Conservation (phyloP, 2,329 filamentous ascomycete species). For the Curvularia sp. region DNA sequence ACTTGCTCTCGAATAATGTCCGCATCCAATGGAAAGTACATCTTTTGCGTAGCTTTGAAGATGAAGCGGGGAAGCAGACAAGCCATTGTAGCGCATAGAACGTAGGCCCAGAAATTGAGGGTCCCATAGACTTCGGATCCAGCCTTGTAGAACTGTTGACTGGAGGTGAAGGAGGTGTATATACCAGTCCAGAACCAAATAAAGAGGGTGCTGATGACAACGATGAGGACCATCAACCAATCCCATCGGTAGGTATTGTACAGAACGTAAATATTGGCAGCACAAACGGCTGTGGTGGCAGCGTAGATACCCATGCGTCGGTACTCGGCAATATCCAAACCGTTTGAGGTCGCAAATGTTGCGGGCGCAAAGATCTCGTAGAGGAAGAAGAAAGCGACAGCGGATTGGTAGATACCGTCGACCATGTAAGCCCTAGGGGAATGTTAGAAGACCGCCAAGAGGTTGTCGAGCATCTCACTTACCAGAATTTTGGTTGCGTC, state of each 20-base stretch:
- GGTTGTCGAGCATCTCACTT: slow-evolving; percentile 48
- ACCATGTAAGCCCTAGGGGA: slow-evolving; percentile 76
- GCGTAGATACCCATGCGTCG: slow-evolving; percentile 87
- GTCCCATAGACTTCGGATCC: slow-evolving; percentile 80
- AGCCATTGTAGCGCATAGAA: slow-evolving; percentile 78
- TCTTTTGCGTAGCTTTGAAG: slow-evolving; percentile 88
- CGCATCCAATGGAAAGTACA: slow-evolving; percentile 89
- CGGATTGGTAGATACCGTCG: slow-evolving; percentile 93
- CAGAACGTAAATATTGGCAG: slow-evolving; percentile 92
- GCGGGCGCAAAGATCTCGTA: slow-evolving; percentile 78
- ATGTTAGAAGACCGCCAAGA: slow-evolving; percentile 22
- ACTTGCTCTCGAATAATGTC: slow-evolving; percentile 97
- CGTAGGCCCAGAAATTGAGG: slow-evolving; percentile 85
- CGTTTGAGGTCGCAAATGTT: slow-evolving; percentile 73
- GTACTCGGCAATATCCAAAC: slow-evolving; percentile 78
- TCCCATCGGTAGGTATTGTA: slow-evolving; percentile 99
- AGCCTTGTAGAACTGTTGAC: slow-evolving; percentile 75
- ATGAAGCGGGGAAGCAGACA: slow-evolving; percentile 88
- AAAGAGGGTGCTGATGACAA: slow-evolving; percentile 80
- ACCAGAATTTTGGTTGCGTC: slow-evolving; percentile 98
- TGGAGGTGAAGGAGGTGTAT: slow-evolving; percentile 70
- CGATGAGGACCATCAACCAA: slow-evolving; percentile 89
- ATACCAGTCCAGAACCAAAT: slow-evolving; percentile 97
- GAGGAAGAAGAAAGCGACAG: slow-evolving; percentile 91
- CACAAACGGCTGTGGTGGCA: slow-evolving; percentile 80